Base-by-base conservation (phyloP, 2,329 filamentous ascomycete genomes). In the Alternaria sp. region DNA sequence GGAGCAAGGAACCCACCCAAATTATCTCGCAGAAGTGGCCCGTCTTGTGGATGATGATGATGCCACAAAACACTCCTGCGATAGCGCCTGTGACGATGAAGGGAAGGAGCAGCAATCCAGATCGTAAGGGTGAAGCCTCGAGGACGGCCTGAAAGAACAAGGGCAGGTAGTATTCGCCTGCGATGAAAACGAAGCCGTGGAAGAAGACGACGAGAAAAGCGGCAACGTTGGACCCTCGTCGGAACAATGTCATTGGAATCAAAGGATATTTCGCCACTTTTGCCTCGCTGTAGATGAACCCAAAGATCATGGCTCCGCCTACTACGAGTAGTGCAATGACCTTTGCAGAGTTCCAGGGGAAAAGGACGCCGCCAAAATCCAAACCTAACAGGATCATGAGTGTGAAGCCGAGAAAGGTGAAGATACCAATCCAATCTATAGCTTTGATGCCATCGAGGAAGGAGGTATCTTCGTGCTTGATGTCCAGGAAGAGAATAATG, bases 121-220 rank as follows among this genome's bases (percentile, higher is more conserved):
- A 90, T n/a, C 80, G 79, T 33, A 90, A 78, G 0, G 88, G 86
- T 0, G 82, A 82, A 1, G 85, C 85, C 50, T 83, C 82, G 2
- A 88, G 82, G 0, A 88, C 89, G 3, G 87, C 84, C 72, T 93
- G 90, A 53, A 91, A 88, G 76, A 89, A 93, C 0, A 92, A 81
- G 0, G 90, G 90, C 26, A 92, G 80, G 68, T 90, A 93, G 75
- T 91, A 93, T 49, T 87, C 85, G 1, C 82, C 82, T 0, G 83
- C 85, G 39, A 90, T 76, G 60, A 76, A 75, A 14, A 73, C 81
- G 62, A 83, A 82, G 13, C 80, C 79, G 63, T 85, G 82, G 14
- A 78, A 75, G 66, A 82, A 82, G 3, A 75, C 75, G 2, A 84
- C 79, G 1, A 77, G 67, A n/a, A 89, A 81, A 4, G 82, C 80